Base-by-base conservation (phyloP, 169 alveolate species). In the Plasmodium berghei region DNA sequence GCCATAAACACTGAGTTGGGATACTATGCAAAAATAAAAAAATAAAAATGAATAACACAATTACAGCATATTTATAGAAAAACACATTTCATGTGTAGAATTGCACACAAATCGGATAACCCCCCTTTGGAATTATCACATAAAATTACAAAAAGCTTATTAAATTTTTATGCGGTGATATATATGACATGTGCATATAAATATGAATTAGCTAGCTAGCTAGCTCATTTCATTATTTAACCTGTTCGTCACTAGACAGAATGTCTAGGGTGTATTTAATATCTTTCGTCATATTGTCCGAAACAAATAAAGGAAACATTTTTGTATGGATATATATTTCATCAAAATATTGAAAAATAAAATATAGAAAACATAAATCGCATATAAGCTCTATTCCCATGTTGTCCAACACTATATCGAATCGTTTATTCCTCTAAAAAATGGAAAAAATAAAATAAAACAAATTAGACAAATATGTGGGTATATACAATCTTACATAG, bases 1-100 rank as follows among this genome's bases (percentile, higher is more conserved):
- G 89, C 89, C 89, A 77, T 77, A 54, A 77, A 77, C 9, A 48
- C 75, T 9, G 89, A 63, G 62, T 77, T 77, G 24, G 89, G 89
- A 58, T 63, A 77, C 89, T 77, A 16, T 18, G 49, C 22, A 46
- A 64, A 77, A 62, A 22, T 40, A 22, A 22, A 8, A 72, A 59
- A 72, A 49, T 52, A 52, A 52, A 52, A 49, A 49, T 49, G 16
- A 49, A 49, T 49, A 12, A 12, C 16, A 52, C 5, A 14, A n/a
- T 52, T 52, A 14, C 6, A 52, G 16, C 10, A 42, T 26, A 34
- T 28, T 28, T 26, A 64, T 40, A 40, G 26, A 34, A 10, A 73
- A 3, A 18, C 0, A 24, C 9, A 6, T 26, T 28, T 28, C 24
- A 67, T 4, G 18, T 14, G 1, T 16, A 5, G 42, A 67, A 67